phyloP scores from a whole-genome alignment of 306 rosid species.

The Corylus heterophylla region DNA sequence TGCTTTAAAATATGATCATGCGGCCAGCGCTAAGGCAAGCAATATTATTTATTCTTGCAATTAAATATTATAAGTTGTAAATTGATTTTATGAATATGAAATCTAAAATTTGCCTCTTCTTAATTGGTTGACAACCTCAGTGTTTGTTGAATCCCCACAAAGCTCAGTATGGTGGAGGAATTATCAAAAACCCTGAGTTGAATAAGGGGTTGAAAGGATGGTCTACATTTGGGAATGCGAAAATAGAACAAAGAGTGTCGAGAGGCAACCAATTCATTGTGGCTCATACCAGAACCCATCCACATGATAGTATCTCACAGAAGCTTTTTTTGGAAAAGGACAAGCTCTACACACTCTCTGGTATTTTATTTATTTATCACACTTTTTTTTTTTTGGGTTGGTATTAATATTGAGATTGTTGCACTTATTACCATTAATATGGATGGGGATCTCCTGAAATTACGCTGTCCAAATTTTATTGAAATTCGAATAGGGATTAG shows the following conservation, averaged over 20 bases:
- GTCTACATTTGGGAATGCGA: conserved; percentile 50
- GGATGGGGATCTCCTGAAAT: no score
- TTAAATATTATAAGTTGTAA: neutral
- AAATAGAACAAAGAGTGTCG: conserved; percentile 42
- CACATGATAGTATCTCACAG: conserved; percentile 53
- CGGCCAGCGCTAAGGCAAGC: conserved; percentile 50
- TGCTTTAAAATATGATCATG: conserved; percentile 60
- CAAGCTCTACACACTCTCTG: conserved; percentile 59
- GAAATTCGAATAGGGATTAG: no score
- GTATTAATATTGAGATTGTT: no score
- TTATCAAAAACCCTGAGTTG: conserved; percentile 66
- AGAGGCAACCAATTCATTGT: conserved; percentile 59
- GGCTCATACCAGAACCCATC: conserved; percentile 51
- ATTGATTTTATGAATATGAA: neutral
- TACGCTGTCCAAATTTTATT: no score
- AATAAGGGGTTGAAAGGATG: conserved; percentile 63
- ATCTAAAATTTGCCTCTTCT: neutral
- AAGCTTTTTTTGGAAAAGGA: conserved; percentile 38
- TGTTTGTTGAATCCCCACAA: conserved; percentile 53
- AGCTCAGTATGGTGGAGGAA: conserved; percentile 76
- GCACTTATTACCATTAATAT: no score
- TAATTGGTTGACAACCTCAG: conserved; percentile 31
- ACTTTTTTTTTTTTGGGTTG: no score
- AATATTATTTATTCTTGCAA: neutral
- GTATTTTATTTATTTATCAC: conserved; percentile 28